phyloP scores from a whole-genome alignment of 176 grass and related monocot species.

The Phoenix roebelenii region DNA sequence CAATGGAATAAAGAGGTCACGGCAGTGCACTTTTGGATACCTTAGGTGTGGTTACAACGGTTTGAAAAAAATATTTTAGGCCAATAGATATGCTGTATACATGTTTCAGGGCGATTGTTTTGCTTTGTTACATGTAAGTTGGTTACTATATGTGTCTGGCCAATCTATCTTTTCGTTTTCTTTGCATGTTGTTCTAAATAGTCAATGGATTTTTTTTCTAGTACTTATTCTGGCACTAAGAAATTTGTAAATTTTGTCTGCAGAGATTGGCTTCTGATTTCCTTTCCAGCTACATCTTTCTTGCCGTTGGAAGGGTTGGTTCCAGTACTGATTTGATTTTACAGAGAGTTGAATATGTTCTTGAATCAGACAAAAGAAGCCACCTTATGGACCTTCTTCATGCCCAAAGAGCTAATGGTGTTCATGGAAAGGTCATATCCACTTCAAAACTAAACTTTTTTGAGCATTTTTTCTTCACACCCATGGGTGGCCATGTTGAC shows the following conservation, averaged over 20 bases:
- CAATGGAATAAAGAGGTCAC: no score
- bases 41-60: no score
- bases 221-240: not conserved
- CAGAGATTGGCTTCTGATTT: constrained; percentile 89
- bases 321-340: constrained; percentile 94
- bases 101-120: no score
- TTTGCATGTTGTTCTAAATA: no score
- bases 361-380: constrained; percentile 81
- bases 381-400: constrained; percentile 94
- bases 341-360: constrained; percentile 90
- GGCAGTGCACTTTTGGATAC: no score
- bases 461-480: no score
- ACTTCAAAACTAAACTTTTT: not conserved
- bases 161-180: no score
- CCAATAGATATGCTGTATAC: no score
- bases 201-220: not conserved
- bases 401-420: constrained; percentile 69
- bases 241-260: constrained; percentile 4
- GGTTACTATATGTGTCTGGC: no score
- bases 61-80: no score
- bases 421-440: constrained; percentile 64
- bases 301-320: constrained; percentile 97
- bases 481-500: no score
- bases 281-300: constrained; percentile 74
- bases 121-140: no score